These are phyloP conservation scores for Nymphaea thermarum DNA, from an alignment of 164 flowering plant species.

Conservation along the genomic window DNA sequence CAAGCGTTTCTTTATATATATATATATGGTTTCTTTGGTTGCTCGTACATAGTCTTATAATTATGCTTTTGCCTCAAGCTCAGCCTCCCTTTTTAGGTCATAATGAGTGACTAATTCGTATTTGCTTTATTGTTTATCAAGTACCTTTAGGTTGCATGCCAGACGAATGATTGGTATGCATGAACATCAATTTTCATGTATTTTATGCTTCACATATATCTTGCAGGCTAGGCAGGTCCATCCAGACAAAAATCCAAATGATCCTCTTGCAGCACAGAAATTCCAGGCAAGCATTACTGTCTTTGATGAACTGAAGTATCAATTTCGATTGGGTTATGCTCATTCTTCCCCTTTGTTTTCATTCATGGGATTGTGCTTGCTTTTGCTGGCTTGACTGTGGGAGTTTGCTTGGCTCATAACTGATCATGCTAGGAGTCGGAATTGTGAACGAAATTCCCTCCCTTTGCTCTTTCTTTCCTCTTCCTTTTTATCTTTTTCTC, in stretches of 20 bases:
- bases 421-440: background rate
- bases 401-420: background rate
- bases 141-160: background rate
- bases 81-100: background rate
- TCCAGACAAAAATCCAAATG: constrained; percentile 36
- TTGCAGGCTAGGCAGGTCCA: constrained; percentile 34
- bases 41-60: background rate
- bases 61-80: background rate
- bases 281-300: constrained; percentile 18
- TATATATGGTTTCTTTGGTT: background rate
- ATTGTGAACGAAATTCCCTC: background rate
- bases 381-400: background rate
- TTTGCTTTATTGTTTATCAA: background rate
- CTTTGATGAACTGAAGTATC: background rate
- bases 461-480: background rate
- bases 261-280: constrained; percentile 29
- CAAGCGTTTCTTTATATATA: too few relatives aligned
- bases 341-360: background rate
- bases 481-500: background rate
- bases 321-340: background rate
- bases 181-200: background rate
- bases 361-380: background rate
- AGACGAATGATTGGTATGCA: background rate
- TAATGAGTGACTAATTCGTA: background rate
- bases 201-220: background rate